A percentile compares a stretch with the other conserved stretches of the same genome.
Conservation (phyloP, 441 rosid species). For the Brassica balearica region DNA sequence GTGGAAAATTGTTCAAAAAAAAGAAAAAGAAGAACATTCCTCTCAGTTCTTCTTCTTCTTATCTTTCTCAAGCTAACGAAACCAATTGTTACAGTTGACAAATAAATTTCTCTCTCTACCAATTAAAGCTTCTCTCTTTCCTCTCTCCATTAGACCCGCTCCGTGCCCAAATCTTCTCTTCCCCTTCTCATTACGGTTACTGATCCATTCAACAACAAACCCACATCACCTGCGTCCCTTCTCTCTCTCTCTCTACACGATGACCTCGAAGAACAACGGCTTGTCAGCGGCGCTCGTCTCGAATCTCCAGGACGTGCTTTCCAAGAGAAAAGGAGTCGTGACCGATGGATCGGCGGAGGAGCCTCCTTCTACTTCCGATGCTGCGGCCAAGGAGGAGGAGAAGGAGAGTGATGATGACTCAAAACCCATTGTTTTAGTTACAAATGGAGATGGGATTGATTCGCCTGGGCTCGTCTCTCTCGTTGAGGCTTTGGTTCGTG, state of each 20-base stretch:
- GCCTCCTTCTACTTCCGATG: conserved; percentile 58
- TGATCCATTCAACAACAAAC: conserved; percentile 38
- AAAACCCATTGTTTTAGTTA: conserved; percentile 84
- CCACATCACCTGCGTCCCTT: background rate
- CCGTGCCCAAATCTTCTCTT: conserved; percentile 22
- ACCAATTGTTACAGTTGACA: conserved; percentile 44
- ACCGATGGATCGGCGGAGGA: conserved; percentile 54
- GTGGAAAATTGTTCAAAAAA: too few species aligned
- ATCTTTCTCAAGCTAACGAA: conserved; percentile 9
- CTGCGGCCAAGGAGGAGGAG: conserved; percentile 26
- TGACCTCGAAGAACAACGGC: conserved; percentile 60
- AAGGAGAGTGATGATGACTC: conserved; percentile 54
- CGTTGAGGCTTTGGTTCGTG: conserved; percentile 82
- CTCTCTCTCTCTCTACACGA: conserved; percentile 20
- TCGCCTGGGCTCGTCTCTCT: conserved; percentile 87
- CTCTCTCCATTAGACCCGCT: conserved; percentile 44
- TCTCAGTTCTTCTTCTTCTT: conserved; percentile 20
- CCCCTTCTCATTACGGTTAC: conserved; percentile 51
- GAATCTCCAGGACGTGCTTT: conserved; percentile 86
- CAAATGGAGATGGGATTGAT: conserved; percentile 91
- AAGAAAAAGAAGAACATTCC: too few species aligned
- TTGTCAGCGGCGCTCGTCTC: conserved; percentile 86
- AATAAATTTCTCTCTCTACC: conserved; percentile 46
- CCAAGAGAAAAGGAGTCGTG: conserved; percentile 46
- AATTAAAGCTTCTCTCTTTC: conserved; percentile 30